Base-by-base conservation (phyloP, 371 early-diverging fungal species). In the Mortierella sp. region DNA sequence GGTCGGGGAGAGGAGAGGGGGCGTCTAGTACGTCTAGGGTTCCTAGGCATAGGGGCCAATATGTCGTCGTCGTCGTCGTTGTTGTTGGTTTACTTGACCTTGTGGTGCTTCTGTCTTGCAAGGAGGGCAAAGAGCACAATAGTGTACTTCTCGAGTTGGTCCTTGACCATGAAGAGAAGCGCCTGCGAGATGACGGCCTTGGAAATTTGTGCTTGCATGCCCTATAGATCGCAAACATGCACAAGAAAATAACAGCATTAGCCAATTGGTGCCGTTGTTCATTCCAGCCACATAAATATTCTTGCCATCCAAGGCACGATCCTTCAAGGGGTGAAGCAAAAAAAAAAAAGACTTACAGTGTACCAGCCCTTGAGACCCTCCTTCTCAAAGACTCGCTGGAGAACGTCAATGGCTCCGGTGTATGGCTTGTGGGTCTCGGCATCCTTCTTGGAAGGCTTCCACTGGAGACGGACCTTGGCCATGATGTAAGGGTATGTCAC, bases 141-240 rank as follows among this genome's bases (percentile, higher is more conserved):
- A 16, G 94, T 93, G 72, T 93, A 93, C 73, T 90, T 89, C 43
- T 93, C 93, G 74, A 98, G 91, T 81, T 97, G 93, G 80, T 99
- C 98, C 89, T 97, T 98, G 89, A 96, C 93, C 91, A 97, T 94
- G 86, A 99, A 97, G 74, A 99, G 89, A 72, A 99, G 91, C 13
- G 98, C 98, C 87, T 99, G 98, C 11, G 96, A 95, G 69, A 99
- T 90, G 19, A 99, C 98, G 9, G 98, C 99, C 91, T 99, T 99
- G 78, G 93, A 91, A 78, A 99, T 98, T 89, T 99, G 98, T 21
- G 98, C 94, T 87, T 95, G 93, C 96, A 99, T 97, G 51, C 98
- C 99, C 95, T 95, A 81, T 43, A 79, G 73, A 59, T 59, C 54
- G 69, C 24, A 16, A 28, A 16, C 50, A 78, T 6, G 43, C 48